These are phyloP conservation scores for Fusarium mundagurra DNA, from an alignment of 2,329 filamentous ascomycete genomes.

Conservation along the genomic window DNA sequence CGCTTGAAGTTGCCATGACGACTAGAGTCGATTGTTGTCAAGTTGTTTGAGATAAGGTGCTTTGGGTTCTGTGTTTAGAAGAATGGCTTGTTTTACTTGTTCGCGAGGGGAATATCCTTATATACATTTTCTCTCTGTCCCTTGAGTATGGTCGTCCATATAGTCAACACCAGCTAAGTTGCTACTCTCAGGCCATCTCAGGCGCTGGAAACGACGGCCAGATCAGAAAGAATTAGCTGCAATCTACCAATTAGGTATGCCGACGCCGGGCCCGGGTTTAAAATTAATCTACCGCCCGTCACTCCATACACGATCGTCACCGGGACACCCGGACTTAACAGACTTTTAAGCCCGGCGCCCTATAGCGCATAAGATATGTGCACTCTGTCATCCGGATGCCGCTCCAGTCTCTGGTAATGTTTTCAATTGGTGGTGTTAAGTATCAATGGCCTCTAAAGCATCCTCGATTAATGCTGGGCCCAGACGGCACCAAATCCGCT, in stretches of 20 bases:
- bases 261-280: neutral
- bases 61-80: neutral
- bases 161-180: neutral
- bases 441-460: neutral
- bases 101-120: neutral
- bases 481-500: neutral
- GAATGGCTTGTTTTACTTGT: fast-evolving
- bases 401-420: neutral
- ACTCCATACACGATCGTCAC: fast-evolving
- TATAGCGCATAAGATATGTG: neutral
- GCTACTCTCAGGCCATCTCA: neutral
- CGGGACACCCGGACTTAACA: neutral
- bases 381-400: fast-evolving
- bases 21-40: neutral
- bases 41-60: neutral
- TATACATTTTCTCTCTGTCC: neutral
- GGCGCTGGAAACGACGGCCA: neutral
- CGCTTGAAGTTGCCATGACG: neutral
- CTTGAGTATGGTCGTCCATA: too few species aligned
- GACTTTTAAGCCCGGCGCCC: neutral
- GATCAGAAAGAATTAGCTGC: fast-evolving
- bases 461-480: neutral
- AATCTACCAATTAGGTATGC: fast-evolving
- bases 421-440: fast-evolving
- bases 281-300: neutral